Conservation (phyloP, 345 rosid species). For the Passiflora organensis region DNA sequence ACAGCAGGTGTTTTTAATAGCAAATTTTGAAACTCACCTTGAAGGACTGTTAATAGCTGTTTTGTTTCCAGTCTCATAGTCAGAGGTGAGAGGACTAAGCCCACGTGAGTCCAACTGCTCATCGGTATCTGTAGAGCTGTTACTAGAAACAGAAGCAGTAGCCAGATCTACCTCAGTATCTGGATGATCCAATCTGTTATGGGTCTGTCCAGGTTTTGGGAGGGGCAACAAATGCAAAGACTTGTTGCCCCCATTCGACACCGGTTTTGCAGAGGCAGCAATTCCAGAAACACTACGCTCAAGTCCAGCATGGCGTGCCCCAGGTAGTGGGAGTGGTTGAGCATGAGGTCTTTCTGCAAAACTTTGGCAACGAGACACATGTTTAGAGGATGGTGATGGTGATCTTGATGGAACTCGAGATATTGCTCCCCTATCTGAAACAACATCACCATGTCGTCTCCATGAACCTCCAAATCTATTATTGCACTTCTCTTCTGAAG, state of each 20-base stretch:
- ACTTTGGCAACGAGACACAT: constrained; percentile 28
- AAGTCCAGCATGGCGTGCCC: constrained; percentile 3
- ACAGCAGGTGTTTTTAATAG: neutral
- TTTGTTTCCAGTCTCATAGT: constrained; percentile 21
- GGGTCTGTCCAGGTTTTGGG: constrained; percentile 18
- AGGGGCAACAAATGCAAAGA: constrained; percentile 16
- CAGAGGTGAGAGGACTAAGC: constrained; percentile 23
- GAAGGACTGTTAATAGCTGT: constrained; percentile 27
- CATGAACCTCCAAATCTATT: constrained; percentile 16
- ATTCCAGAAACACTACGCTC: constrained; percentile 19
- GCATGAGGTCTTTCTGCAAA: constrained; percentile 27
- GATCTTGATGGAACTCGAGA: constrained; percentile 27
- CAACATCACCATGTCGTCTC: constrained; percentile 8
- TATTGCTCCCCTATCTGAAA: constrained; percentile 18
- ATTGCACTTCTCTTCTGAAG: constrained; percentile 15
- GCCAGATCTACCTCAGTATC: constrained; percentile 21
- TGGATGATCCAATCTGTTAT: constrained; percentile 12
- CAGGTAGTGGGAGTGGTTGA: constrained; percentile 33
- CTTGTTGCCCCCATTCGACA: constrained; percentile 9
- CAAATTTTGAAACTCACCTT: constrained; percentile 10
- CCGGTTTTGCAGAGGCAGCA: constrained; percentile 9
- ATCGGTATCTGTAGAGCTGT: constrained; percentile 22
- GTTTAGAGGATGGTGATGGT: constrained; percentile 18
- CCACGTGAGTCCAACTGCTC: constrained; percentile 17
- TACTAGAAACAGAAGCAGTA: constrained; percentile 23